Evolutionary conservation across 257 asterid genomes (phyloP).

Genomic region (Ajuga chamaepitys): DNA sequence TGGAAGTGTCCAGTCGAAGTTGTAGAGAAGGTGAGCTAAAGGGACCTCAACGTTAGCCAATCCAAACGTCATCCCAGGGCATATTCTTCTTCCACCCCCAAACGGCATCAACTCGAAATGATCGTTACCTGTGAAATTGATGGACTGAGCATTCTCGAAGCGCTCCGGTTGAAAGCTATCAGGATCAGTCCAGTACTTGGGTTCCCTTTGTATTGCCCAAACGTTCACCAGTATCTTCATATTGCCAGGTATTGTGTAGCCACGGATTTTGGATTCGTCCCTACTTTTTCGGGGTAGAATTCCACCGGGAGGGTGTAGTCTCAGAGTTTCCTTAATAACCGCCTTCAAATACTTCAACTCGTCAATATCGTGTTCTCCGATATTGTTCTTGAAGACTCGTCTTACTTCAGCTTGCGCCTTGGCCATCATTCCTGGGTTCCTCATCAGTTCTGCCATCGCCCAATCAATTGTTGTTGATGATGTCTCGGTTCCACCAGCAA

Average conservation of each 20-base stretch:
- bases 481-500: neutral
- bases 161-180: constrained; percentile 18
- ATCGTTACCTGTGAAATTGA: constrained; percentile 13
- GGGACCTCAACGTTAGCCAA: too few relatives aligned
- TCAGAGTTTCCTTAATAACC: constrained; percentile 3
- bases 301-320: constrained; percentile 10
- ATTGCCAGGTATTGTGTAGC: constrained; percentile 20
- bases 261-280: neutral
- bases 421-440: too few relatives aligned
- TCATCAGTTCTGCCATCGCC: neutral
- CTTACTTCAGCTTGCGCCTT: too few relatives aligned
- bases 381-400: too few relatives aligned
- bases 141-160: neutral
- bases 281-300: neutral
- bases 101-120: constrained; percentile 24
- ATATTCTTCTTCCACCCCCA: constrained; percentile 29
- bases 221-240: constrained; percentile 16
- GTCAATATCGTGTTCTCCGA: neutral
- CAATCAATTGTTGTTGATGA: neutral
- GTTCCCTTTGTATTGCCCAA: constrained; percentile 31
- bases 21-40: too few relatives aligned
- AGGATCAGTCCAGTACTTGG: constrained; percentile 18
- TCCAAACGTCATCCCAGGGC: too few relatives aligned
- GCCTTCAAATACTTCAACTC: constrained; percentile 3
- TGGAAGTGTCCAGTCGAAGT: neutral